Evolutionary conservation across 495 filamentous ascomycete genomes (phyloP).

Genomic region (Durotheca rogersii): DNA sequence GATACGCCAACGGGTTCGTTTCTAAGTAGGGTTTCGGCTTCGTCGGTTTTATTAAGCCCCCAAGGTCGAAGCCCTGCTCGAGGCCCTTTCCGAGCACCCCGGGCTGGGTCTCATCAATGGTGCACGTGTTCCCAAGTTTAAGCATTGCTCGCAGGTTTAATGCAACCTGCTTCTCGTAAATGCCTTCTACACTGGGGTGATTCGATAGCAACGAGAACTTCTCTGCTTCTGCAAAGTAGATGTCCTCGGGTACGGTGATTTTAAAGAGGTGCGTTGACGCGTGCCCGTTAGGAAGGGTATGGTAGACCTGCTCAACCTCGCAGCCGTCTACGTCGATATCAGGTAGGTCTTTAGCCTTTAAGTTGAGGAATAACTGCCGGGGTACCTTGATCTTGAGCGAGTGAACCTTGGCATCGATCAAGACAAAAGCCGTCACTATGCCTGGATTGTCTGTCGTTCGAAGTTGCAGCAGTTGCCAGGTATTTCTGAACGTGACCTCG

Average conservation of each 20-base stretch:
- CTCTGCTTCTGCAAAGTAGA: slow-evolving; percentile 77
- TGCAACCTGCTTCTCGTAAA: slow-evolving; percentile 92
- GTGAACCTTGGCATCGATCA: slow-evolving; percentile 92
- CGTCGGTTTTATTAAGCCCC: slow-evolving; percentile 63
- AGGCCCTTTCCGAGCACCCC: slow-evolving; percentile 91
- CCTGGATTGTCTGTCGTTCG: slow-evolving; percentile 77
- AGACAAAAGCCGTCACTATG: slow-evolving; percentile 81
- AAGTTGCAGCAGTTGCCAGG: slow-evolving; percentile 93
- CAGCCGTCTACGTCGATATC: slow-evolving; percentile 87
- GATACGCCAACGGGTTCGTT: slow-evolving; percentile 66
- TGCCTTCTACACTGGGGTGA: slow-evolving; percentile 91
- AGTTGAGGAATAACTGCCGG: slow-evolving; percentile 85
- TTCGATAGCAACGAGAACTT: slow-evolving; percentile 82
- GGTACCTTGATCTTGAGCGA: slow-evolving; percentile 84
- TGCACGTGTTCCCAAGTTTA: slow-evolving; percentile 88
- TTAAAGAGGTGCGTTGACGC: slow-evolving; percentile 92
- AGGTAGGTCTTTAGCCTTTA: slow-evolving; percentile 82
- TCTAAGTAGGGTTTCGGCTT: slow-evolving; percentile 73
- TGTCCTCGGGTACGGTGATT: slow-evolving; percentile 82
- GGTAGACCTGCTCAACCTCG: slow-evolving; percentile 83
- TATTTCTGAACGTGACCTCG: slow-evolving; percentile 81
- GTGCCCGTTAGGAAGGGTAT: slow-evolving; percentile 93
- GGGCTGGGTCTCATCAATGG: slow-evolving; percentile 85
- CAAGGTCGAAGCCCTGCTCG: slow-evolving; percentile 90
- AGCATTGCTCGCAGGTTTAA: slow-evolving; percentile 80